Conservation (phyloP, 139 green algal species). For the Tetradesmus obliquus region DNA sequence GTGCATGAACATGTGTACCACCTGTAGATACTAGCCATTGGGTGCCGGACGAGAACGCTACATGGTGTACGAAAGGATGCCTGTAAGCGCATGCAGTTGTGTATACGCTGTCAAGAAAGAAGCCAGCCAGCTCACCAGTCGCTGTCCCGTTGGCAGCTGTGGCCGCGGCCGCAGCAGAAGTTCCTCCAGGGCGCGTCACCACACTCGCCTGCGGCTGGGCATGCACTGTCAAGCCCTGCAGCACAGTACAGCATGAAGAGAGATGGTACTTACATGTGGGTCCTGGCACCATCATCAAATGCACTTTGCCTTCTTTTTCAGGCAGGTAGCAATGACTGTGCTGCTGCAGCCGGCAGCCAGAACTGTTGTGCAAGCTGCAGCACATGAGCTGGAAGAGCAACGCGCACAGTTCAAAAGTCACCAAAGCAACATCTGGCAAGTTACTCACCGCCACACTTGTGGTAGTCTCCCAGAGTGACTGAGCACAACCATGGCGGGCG, state of each 20-base stretch:
- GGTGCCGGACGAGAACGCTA: no score
- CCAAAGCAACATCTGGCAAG: no score
- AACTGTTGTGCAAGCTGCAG: no score
- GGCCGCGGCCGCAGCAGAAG: background rate
- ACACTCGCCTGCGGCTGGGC: background rate
- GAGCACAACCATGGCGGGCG: background rate
- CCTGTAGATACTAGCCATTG: no score
- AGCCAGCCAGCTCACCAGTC: background rate
- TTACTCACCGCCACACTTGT: background rate
- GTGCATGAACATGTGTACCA: no score
- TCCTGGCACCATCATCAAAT: no score
- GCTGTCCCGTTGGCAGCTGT: background rate
- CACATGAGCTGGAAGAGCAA: no score
- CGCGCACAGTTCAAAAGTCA: no score
- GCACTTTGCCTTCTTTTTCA: no score
- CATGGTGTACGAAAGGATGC: background rate
- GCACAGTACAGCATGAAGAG: background rate
- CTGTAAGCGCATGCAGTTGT: background rate
- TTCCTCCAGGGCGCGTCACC: background rate
- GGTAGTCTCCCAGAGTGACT: background rate
- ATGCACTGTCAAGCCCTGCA: background rate
- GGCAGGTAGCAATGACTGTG: no score
- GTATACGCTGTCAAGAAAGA: background rate
- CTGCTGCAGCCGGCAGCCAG: no score
- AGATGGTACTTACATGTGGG: background rate